Evolutionary conservation across 257 asterid species (phyloP).

Genomic region (Solanum piurae): DNA sequence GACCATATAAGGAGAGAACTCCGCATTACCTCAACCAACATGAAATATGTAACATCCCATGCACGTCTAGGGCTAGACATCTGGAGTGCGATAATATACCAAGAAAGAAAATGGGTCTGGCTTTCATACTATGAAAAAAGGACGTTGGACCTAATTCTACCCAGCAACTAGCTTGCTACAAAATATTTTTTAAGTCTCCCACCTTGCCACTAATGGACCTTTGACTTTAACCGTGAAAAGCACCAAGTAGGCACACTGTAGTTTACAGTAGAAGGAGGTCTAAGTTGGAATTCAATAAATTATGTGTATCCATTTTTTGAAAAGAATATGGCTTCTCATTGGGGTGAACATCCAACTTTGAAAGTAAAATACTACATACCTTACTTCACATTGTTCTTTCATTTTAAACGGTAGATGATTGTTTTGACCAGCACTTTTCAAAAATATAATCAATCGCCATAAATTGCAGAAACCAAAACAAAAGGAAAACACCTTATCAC

Average conservation of each 20-base stretch:
- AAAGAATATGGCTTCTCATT: background rate
- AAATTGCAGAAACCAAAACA: background rate
- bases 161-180: background rate
- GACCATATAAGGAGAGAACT: background rate
- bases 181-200: background rate
- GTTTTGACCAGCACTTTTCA: background rate
- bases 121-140: background rate
- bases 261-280: background rate
- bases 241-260: background rate
- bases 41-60: background rate
- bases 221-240: background rate
- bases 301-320: background rate
- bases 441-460: background rate
- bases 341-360: background rate
- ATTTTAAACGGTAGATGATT: background rate
- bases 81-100: background rate
- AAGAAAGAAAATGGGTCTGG: background rate
- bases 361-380: background rate
- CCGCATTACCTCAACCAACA: background rate
- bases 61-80: background rate
- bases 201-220: background rate
- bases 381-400: background rate
- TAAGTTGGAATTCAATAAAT: background rate
- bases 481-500: background rate
- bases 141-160: background rate